These are phyloP conservation scores for Buddleja alternifolia DNA, from an alignment of 257 asterid species.

Conservation along the genomic window DNA sequence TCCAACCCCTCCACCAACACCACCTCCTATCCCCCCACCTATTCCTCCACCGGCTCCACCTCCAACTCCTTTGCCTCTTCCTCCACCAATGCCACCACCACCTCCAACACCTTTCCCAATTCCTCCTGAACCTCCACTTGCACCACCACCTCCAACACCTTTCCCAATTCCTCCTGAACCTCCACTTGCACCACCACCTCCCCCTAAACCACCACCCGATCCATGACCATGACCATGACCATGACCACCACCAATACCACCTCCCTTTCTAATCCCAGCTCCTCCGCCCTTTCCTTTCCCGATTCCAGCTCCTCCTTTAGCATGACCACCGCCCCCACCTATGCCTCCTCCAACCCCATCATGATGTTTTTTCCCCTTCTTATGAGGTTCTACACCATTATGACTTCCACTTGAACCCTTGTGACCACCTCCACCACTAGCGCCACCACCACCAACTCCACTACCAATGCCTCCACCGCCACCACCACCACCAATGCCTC, in stretches of 20 bases:
- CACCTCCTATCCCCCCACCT: neutral
- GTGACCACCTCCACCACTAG: slow-evolving; percentile 2
- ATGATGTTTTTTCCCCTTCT: slow-evolving; percentile 22
- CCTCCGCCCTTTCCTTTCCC: slow-evolving; percentile 10
- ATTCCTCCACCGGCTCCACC: slow-evolving; percentile 28
- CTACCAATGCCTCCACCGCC: slow-evolving; percentile 21
- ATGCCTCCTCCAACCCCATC: slow-evolving; percentile 31
- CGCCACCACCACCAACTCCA: slow-evolving; percentile 17
- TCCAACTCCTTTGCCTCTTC: slow-evolving; percentile 26
- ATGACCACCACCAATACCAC: neutral
- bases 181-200: slow-evolving; percentile 21
- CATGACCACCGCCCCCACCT: slow-evolving; percentile 27
- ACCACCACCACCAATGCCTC: slow-evolving; percentile 17
- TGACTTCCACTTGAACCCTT: slow-evolving; percentile 25
- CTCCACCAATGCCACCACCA: slow-evolving; percentile 21
- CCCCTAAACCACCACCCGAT: slow-evolving; percentile 16
- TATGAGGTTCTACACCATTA: slow-evolving; percentile 23
- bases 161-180: slow-evolving; percentile 29
- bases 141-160: slow-evolving; percentile 26
- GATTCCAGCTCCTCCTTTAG: neutral
- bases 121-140: slow-evolving; percentile 20
- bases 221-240: slow-evolving; percentile 18
- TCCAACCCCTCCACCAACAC: neutral
- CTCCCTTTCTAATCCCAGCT: slow-evolving; percentile 3
- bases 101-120: slow-evolving; percentile 12